Evolutionary conservation across 2,329 filamentous ascomycete species (phyloP).

Genomic region (Trichoderma simmonsii): DNA sequence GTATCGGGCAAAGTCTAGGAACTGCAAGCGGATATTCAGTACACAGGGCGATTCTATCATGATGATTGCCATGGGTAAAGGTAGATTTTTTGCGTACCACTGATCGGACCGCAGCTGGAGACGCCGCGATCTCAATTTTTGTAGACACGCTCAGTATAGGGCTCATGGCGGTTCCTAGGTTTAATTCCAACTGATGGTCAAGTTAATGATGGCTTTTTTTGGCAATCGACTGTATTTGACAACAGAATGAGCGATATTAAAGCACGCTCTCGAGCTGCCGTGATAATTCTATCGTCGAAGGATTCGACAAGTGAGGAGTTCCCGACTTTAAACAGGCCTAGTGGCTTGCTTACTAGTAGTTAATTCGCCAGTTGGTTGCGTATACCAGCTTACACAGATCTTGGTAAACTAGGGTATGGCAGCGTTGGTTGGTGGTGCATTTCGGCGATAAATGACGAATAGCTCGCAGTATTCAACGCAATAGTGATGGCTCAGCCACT

Average conservation of each 20-base stretch:
- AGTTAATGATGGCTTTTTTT: background rate
- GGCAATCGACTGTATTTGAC: background rate
- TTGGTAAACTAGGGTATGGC: background rate
- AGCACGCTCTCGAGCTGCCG: background rate
- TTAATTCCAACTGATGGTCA: background rate
- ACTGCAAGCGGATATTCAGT: background rate
- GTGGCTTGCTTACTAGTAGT: background rate
- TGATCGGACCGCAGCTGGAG: conserved; percentile 3
- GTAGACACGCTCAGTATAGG: conserved; percentile 8
- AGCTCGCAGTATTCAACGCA: background rate
- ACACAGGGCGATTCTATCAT: background rate
- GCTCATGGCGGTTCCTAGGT: background rate
- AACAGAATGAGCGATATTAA: background rate
- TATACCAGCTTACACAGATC: background rate
- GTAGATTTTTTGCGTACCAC: background rate
- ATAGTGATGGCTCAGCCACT: background rate
- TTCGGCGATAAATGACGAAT: background rate
- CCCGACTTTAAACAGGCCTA: background rate
- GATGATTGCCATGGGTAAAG: background rate
- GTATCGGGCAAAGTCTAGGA: conserved; percentile 9
- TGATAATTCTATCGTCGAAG: background rate
- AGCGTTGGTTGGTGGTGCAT: background rate
- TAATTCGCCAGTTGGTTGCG: background rate
- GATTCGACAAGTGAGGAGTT: background rate
- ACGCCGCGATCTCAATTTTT: conserved; percentile 13